Evolutionary conservation across 306 rosid species (phyloP).

Genomic region (Mucuna pruriens): DNA sequence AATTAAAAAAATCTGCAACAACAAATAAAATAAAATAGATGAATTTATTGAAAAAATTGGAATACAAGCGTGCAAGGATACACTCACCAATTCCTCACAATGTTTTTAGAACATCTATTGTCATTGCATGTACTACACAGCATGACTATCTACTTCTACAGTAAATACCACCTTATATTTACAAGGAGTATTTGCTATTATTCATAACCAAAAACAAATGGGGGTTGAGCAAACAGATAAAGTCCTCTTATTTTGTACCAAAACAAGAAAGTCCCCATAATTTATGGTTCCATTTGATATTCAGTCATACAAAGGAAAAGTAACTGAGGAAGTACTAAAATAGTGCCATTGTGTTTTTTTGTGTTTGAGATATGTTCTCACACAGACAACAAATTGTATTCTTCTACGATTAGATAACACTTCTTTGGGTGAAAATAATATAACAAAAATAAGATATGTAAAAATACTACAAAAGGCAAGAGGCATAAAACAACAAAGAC

Average conservation of each 20-base stretch:
- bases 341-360: neutral
- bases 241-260: neutral
- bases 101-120: neutral
- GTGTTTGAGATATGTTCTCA: neutral
- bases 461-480: neutral
- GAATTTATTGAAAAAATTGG: slow-evolving; percentile 11
- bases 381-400: neutral
- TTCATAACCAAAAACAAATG: neutral
- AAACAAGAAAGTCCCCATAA: neutral
- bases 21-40: neutral
- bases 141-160: neutral
- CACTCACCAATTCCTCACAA: neutral
- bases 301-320: neutral
- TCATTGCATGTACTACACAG: neutral
- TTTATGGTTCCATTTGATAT: neutral
- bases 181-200: neutral
- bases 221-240: neutral
- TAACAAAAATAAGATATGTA: neutral
- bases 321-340: neutral
- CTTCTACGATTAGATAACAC: neutral
- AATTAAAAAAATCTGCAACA: neutral
- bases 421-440: slow-evolving; percentile 1
- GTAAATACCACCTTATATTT: neutral
- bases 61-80: slow-evolving; percentile 14
- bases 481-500: slow-evolving; percentile 13